phyloP scores from a whole-genome alignment of 306 rosid genomes.

The Glycine latifolia region DNA sequence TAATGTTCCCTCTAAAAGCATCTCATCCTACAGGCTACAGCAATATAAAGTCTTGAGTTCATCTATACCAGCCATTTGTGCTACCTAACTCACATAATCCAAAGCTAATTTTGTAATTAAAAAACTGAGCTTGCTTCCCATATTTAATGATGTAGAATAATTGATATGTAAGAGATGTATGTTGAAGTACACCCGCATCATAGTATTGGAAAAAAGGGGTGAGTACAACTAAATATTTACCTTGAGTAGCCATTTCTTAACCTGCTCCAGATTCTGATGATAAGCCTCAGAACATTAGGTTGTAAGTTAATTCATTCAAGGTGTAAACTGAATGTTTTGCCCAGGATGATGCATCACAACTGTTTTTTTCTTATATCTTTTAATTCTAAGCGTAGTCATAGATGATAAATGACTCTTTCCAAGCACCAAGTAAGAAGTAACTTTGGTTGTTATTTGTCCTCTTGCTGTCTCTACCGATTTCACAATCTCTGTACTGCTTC shows the following conservation, averaged over 20 bases:
- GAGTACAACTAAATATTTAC: not conserved
- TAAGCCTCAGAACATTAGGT: not conserved
- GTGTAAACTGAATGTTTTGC: constrained; percentile 3
- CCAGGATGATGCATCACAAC: not conserved
- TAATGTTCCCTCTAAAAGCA: not conserved
- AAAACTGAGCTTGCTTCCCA: not conserved
- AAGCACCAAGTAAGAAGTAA: not conserved
- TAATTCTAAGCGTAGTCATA: not conserved
- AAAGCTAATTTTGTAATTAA: not conserved
- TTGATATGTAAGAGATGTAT: not conserved
- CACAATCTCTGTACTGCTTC: not conserved
- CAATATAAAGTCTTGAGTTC: constrained; percentile 4
- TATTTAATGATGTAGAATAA: not conserved
- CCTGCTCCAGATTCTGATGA: not conserved
- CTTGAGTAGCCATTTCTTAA: not conserved
- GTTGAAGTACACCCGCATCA: not conserved
- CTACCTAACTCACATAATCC: not conserved
- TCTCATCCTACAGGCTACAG: not conserved
- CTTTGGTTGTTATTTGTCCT: not conserved
- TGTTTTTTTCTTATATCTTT: not conserved
- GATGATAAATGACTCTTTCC: not conserved
- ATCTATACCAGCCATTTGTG: constrained; percentile 7
- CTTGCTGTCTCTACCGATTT: not conserved
- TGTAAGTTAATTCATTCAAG: not conserved
- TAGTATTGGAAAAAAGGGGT: not conserved